Conservation (phyloP, 495 filamentous ascomycete genomes). For the Aspergillus ellipticus region DNA sequence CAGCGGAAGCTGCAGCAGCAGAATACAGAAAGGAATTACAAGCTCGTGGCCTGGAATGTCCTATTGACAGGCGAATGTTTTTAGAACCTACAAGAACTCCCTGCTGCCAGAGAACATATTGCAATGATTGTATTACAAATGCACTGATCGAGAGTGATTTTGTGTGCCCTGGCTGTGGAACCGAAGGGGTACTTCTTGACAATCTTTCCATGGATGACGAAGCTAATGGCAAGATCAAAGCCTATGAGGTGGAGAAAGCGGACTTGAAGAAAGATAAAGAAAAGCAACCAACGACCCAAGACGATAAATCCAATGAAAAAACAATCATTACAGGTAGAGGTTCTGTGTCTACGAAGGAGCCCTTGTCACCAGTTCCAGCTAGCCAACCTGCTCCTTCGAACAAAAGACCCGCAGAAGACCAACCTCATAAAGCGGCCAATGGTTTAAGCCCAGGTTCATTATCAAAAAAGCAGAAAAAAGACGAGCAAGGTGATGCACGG, state of each 20-base stretch:
- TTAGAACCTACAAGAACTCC: conserved; percentile 97
- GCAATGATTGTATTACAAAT: conserved; percentile 98
- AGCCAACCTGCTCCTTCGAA: conserved; percentile 45
- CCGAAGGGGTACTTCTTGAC: conserved; percentile 88
- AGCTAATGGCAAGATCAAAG: conserved; percentile 67
- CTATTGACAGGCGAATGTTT: conserved; percentile 94
- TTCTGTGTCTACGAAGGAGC: conserved; percentile 11
- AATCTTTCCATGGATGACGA: conserved; percentile 81
- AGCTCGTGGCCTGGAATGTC: conserved; percentile 83
- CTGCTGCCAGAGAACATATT: conserved; percentile 96
- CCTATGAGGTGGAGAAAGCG: conserved; percentile 69
- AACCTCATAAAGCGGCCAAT: conserved; percentile 39
- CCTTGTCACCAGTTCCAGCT: conserved; percentile 31
- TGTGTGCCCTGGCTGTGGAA: conserved; percentile 85
- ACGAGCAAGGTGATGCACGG: conserved; percentile 10
- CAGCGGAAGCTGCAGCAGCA: conserved; percentile 63
- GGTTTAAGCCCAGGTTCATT: conserved; percentile 17
- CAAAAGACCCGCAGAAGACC: conserved; percentile 80
- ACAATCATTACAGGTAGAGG: conserved; percentile 14
- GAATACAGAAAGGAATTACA: conserved; percentile 76
- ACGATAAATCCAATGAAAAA: conserved; percentile 31
- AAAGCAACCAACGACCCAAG: conserved; percentile 36
- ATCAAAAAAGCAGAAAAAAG: conserved; percentile 34
- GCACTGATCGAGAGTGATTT: conserved; percentile 97
- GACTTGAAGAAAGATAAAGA: conserved; percentile 61